phyloP scores from a whole-genome alignment of 2,329 filamentous ascomycete species.

The Paecilomyces formosus region DNA sequence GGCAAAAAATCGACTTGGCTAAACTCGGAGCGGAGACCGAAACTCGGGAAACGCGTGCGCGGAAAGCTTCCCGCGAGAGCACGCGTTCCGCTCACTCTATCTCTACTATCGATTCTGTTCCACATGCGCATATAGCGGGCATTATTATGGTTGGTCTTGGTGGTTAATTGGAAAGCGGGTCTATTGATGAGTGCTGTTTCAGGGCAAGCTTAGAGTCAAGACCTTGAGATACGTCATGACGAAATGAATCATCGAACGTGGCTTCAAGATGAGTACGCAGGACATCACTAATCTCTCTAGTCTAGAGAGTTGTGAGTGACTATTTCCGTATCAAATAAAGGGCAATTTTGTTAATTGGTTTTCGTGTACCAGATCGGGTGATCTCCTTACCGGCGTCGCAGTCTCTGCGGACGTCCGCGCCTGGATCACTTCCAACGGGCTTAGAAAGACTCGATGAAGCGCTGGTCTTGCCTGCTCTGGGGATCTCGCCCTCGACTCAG shows the following conservation, averaged over 20 bases:
- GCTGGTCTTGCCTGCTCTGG: conserved; percentile 8
- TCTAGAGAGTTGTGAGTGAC: conserved; percentile 21
- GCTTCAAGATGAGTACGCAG: conserved; percentile 5
- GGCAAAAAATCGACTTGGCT: neutral
- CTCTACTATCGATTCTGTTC: neutral
- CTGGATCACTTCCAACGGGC: conserved; percentile 33
- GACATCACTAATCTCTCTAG: conserved; percentile 24
- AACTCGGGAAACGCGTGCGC: neutral
- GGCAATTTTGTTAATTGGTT: neutral
- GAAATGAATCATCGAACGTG: neutral
- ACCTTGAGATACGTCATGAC: neutral
- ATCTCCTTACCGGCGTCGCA: conserved; percentile 30
- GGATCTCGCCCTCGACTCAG: conserved; percentile 3
- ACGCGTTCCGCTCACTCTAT: neutral
- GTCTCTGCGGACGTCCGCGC: conserved; percentile 22
- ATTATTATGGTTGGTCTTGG: neutral
- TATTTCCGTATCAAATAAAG: neutral
- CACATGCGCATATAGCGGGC: neutral
- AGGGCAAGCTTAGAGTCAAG: neutral
- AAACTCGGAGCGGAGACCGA: neutral
- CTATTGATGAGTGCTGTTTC: neutral
- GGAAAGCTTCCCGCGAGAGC: neutral
- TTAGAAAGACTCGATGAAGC: conserved; percentile 41
- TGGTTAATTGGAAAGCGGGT: neutral
- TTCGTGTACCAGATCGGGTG: conserved; percentile 16